phyloP scores from a whole-genome alignment of 1,139 yeast genomes.

The Magnusiomyces sp. region DNA sequence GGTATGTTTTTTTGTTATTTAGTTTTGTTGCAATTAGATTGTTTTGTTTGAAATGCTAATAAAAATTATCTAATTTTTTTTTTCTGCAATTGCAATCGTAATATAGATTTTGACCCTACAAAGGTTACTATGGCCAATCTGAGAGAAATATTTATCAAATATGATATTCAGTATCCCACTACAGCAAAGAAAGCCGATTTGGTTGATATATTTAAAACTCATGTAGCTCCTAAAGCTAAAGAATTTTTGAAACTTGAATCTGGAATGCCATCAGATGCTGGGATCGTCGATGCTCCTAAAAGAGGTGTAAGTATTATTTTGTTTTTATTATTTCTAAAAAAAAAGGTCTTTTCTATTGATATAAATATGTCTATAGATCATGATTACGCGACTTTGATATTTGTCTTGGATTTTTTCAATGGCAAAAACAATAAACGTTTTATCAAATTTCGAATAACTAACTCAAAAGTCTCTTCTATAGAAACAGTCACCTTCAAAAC shows the following conservation, averaged over 20 bases:
- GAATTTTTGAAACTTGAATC: not conserved
- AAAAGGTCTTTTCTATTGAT: no score
- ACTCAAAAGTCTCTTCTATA: not conserved
- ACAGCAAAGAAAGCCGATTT: slow-evolving; percentile 1
- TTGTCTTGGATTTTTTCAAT: not conserved
- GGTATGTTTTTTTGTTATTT: no score
- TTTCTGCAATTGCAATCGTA: no score
- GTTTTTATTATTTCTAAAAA: no score
- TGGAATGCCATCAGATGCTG: not conserved
- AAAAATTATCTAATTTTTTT: no score
- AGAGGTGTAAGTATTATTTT: no score
- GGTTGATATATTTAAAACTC: not conserved
- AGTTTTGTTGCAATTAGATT: no score
- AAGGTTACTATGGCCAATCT: slow-evolving; percentile 1
- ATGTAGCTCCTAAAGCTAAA: not conserved
- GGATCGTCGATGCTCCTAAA: not conserved
- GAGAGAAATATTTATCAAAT: not conserved
- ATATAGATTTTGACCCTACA: slow-evolving; percentile 2
- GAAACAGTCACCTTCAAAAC: not conserved
- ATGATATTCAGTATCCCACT: not conserved
- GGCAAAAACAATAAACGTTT: not conserved
- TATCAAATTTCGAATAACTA: not conserved
- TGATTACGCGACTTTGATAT: not conserved
- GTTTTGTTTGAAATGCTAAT: no score
- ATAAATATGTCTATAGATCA: not conserved